A percentile compares a stretch with the other conserved stretches of the same genome.
phyloP scores from a whole-genome alignment of 2,329 filamentous ascomycete species.

The Cercospora nicotianae region DNA sequence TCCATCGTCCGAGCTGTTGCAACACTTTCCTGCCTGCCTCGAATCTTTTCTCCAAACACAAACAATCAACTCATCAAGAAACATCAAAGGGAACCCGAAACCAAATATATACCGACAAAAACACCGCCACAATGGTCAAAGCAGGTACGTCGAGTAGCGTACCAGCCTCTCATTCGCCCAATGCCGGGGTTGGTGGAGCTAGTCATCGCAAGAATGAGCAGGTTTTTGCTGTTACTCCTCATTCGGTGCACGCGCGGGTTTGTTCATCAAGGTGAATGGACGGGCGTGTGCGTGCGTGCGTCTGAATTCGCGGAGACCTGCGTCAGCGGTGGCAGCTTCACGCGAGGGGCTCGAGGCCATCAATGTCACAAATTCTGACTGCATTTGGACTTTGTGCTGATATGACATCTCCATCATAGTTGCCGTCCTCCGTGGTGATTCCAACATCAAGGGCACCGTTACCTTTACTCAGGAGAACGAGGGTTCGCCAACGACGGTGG shows the following conservation, averaged over 20 bases:
- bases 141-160: conserved; percentile 67
- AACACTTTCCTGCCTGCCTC: conserved; percentile 6
- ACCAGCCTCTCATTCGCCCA: conserved; percentile 16
- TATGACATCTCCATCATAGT: conserved; percentile 56
- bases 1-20: conserved; percentile 6
- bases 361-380: background rate
- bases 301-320: background rate
- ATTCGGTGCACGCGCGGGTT: conserved; percentile 18
- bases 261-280: conserved; percentile 27
- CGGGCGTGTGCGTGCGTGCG: background rate
- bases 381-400: conserved; percentile 15
- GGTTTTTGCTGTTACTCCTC: conserved; percentile 26
- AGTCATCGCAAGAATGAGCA: conserved; percentile 36
- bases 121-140: conserved; percentile 91
- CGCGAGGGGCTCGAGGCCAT: background rate
- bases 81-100: conserved; percentile 16
- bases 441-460: conserved; percentile 89
- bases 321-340: no score
- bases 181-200: conserved; percentile 42
- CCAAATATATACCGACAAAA: conserved; percentile 34
- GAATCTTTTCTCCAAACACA: conserved; percentile 8
- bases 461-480: conserved; percentile 91
- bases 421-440: conserved; percentile 95
- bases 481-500: conserved; percentile 77
- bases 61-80: background rate